Conservation (phyloP, 345 rosid species). For the Salix arbutifolia region DNA sequence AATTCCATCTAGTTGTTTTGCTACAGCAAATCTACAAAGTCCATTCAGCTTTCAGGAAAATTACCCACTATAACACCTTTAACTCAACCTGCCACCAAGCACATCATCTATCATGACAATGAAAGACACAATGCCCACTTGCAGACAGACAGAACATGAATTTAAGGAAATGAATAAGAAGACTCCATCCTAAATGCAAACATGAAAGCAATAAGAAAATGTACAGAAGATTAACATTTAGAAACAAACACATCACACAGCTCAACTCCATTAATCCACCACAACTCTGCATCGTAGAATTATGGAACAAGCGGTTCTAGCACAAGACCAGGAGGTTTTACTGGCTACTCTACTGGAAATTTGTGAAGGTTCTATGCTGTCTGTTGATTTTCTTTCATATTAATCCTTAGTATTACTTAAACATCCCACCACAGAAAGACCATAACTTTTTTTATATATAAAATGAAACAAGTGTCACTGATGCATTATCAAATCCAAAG, state of each 20-base stretch:
- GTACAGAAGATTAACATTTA: not conserved
- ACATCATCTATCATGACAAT: not conserved
- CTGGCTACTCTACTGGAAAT: not conserved
- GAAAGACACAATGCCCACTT: not conserved
- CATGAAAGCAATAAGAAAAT: not conserved
- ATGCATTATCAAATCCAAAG: not conserved
- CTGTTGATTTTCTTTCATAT: not conserved
- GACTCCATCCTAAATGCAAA: not conserved
- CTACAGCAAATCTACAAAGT: not conserved
- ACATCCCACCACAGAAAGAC: not conserved
- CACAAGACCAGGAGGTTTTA: not conserved
- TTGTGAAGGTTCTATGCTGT: not conserved
- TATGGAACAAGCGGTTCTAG: not conserved
- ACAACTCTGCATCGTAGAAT: not conserved
- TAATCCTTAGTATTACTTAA: not conserved
- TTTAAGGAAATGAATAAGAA: not conserved
- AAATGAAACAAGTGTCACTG: not conserved
- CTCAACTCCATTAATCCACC: not conserved
- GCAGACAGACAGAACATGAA: not conserved
- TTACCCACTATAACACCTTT: not conserved
- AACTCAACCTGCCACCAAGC: not conserved
- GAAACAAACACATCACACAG: not conserved
- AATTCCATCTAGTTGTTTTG: not conserved
- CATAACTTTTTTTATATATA: not conserved
- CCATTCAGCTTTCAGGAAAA: not conserved